Evolutionary conservation across 1,284 basidiomycete genomes (phyloP).

Genomic region (Neonothopanus nambi): DNA sequence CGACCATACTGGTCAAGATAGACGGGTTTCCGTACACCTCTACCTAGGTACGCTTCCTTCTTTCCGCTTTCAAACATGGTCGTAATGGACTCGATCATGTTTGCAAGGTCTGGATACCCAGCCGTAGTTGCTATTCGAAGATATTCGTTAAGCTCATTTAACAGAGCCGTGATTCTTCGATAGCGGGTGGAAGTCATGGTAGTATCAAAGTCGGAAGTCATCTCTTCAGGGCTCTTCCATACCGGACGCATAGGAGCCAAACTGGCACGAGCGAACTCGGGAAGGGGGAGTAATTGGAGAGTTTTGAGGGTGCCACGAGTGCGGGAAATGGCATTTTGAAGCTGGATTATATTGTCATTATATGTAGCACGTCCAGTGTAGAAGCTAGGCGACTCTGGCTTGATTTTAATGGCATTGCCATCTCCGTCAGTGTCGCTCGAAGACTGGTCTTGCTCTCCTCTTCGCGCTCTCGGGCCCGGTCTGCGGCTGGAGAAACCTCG

Average conservation of each 20-base stretch:
- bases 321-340: slow-evolving; percentile 66
- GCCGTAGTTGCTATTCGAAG: slow-evolving; percentile 67
- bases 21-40: slow-evolving; percentile 56
- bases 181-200: slow-evolving; percentile 76
- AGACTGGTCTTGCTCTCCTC: slow-evolving; percentile 3
- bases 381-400: slow-evolving; percentile 71
- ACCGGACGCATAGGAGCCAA: slow-evolving; percentile 59
- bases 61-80: slow-evolving; percentile 65
- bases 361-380: slow-evolving; percentile 85
- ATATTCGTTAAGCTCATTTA: slow-evolving; percentile 76
- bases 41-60: slow-evolving; percentile 55
- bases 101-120: slow-evolving; percentile 60
- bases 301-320: slow-evolving; percentile 62
- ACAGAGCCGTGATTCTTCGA: slow-evolving; percentile 60
- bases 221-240: slow-evolving; percentile 69
- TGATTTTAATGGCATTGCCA: slow-evolving; percentile 18
- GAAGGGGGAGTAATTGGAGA: slow-evolving; percentile 77
- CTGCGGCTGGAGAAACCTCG: too few relatives aligned
- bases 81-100: slow-evolving; percentile 55
- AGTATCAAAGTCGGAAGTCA: slow-evolving; percentile 59
- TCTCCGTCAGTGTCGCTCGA: slow-evolving; percentile 2
- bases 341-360: slow-evolving; percentile 70
- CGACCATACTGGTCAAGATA: slow-evolving; percentile 73
- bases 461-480: slow-evolving; percentile 10
- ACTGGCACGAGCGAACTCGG: slow-evolving; percentile 63